Evolutionary conservation across 2,329 filamentous ascomycete genomes (phyloP), one percentile per base, ranked within the genome.

Genomic region (Iodosphaeria phyllophila): DNA sequence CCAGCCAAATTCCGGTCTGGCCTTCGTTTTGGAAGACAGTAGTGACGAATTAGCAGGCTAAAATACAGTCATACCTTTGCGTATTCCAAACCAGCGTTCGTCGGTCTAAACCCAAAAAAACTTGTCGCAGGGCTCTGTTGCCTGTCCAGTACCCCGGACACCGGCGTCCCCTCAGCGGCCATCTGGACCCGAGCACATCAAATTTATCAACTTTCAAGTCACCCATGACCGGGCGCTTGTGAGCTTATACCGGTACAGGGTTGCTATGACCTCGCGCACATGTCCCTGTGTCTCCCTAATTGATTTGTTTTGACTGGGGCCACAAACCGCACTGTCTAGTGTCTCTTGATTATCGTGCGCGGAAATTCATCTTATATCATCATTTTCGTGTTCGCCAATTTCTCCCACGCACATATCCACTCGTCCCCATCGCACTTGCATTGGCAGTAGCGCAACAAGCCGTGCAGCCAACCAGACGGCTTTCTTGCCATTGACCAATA

Each of bases 211-310:
- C 18, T 8, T 19, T 8, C 18, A 19, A 19, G n/a, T 20, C 15
- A 26, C 26, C 23, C 22, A 27, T 24, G 22, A 32, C 19, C 23
- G n/a, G 12, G 13, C 27, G 16, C 25, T 20, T 26, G 15, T n/a
- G 10, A 27, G 18, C 23, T 32, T 26, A 33, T n/a, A n/a, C n/a
- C n/a, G n/a, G n/a, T 20, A 31, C 36, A 39, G 25, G 35, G 36
- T 38, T 39, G 29, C 38, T 35, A 37, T 38, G 34, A 31, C 32
- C 32, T 34, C 31, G 24, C 22, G 24, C 26, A 30, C 27, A 24
- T 14, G 16, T 25, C 30, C 20, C 23, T 25, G 13, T 31, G 32
- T 32, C 36, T 30, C 31, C 32, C 32, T 27, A 31, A n/a, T 23
- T 22, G 30, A 26, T 32, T 28, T 22, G 22, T 25, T 28, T 16